Conservation (phyloP, 2,329 filamentous ascomycete species). For the Fusarium liriodendri region DNA sequence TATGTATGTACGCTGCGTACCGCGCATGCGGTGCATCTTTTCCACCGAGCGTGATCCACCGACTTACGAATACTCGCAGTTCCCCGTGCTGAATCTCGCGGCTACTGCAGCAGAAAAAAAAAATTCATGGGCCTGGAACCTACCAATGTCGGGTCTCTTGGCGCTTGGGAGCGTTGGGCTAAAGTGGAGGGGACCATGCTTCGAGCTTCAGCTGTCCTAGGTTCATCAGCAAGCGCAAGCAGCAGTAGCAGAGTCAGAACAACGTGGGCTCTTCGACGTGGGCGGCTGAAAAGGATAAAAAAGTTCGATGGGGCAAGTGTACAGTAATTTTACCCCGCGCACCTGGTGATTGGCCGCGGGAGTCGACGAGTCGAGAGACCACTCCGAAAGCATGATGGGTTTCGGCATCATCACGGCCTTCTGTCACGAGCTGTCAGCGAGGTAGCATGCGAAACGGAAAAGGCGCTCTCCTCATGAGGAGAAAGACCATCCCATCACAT, state of each 20-base stretch:
- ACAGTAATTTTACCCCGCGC: conserved; percentile 19
- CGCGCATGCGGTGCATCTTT: conserved; percentile 16
- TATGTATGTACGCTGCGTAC: background rate
- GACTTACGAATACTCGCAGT: conserved; percentile 19
- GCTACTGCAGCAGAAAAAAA: conserved; percentile 1
- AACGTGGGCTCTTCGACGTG: conserved; percentile 3
- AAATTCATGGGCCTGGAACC: background rate
- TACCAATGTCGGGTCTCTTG: conserved; percentile 1
- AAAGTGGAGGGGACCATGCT: background rate
- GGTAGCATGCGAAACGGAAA: conserved; percentile 14
- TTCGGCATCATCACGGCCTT: conserved; percentile 35
- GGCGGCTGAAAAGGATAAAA: conserved; percentile 17
- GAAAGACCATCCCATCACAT: background rate
- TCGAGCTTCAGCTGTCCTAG: conserved; percentile 6
- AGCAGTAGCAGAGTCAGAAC: background rate
- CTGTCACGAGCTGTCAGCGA: conserved; percentile 22
- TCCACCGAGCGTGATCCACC: conserved; percentile 12
- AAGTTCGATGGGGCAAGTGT: conserved; percentile 9
- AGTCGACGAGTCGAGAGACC: background rate
- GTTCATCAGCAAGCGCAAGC: background rate
- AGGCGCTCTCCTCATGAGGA: background rate
- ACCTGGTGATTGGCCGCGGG: conserved; percentile 21
- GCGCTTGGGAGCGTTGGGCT: background rate
- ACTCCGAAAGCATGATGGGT: conserved; percentile 27
- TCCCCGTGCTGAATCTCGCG: conserved; percentile 9